Percentiles rank a stretch among this genome's conserved stretches.
Evolutionary conservation across 108 stramenopile species (phyloP).

Genomic region (Skeletonema costatum): DNA sequence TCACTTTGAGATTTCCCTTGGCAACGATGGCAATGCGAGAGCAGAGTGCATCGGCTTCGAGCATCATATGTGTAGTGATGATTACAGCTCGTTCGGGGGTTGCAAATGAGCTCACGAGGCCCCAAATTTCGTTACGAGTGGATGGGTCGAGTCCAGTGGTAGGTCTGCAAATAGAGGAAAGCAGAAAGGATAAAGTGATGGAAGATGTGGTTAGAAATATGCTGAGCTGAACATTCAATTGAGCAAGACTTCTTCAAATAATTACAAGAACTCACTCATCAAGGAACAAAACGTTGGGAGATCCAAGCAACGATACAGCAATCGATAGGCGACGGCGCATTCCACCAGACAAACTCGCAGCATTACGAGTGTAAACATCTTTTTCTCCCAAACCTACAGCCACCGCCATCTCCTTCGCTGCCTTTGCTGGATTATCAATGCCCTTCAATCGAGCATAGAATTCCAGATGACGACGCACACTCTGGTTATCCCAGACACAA

Average conservation of each 20-base stretch:
- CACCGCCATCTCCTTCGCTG: slow-evolving; percentile 42
- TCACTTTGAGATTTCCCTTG: slow-evolving; percentile 73
- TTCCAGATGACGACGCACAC: slow-evolving; percentile 68
- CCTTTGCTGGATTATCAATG: slow-evolving; percentile 29
- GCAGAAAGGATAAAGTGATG: neutral
- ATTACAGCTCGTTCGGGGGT: slow-evolving; percentile 59
- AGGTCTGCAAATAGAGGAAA: slow-evolving; percentile 14
- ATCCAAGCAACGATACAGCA: slow-evolving; percentile 84
- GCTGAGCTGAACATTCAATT: neutral
- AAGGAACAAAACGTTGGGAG: slow-evolving; percentile 70
- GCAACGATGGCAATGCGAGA: slow-evolving; percentile 91
- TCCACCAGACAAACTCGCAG: slow-evolving; percentile 80
- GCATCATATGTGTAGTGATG: slow-evolving; percentile 95
- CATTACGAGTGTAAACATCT: slow-evolving; percentile 46
- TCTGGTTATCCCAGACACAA: slow-evolving; percentile 61
- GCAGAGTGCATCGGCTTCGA: slow-evolving; percentile 91
- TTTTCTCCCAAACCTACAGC: slow-evolving; percentile 59
- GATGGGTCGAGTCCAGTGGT: slow-evolving; percentile 70
- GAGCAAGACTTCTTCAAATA: neutral
- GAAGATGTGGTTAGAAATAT: neutral
- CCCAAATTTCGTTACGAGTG: slow-evolving; percentile 65
- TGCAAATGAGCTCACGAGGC: slow-evolving; percentile 51
- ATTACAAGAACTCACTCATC: slow-evolving; percentile 66
- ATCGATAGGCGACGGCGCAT: slow-evolving; percentile 92
- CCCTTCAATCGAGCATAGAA: slow-evolving; percentile 75